Evolutionary conservation across 768 basidiomycete species (phyloP), one percentile per base, ranked within the genome.

Genomic region (Dioszegia aurantiaca): DNA sequence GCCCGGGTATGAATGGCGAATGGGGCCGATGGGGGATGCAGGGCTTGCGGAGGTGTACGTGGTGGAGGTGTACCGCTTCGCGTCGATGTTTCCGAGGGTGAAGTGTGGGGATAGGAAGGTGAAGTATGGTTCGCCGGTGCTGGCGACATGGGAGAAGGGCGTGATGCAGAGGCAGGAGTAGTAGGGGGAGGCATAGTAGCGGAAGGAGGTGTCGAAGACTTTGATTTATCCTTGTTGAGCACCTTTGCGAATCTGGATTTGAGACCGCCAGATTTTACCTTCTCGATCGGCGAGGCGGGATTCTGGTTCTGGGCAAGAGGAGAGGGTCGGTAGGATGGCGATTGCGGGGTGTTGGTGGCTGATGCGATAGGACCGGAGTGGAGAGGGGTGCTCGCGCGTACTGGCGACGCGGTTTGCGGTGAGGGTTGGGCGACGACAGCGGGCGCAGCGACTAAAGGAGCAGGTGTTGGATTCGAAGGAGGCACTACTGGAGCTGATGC

Each of bases 161-260:
- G 33, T 41, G 51, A 24, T 37, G 46, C 16, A 14, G 58, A 33
- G n/a, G 52, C 21, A 30, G 61, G 42, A 33, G 55, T 28, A 39
- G 39, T 31, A 54, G 64, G 45, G 49, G 60, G 21, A 6, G 63
- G 51, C 44, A 61, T 54, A 41, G n/a, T n/a, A n/a, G 62, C 64
- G n/a, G 49, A 61, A 28, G 58, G 42, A 17, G 57, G 55, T 45
- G 56, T 47, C 44, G 60, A 46, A 33, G 64, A 44, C 21, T 71
- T 65, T 37, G 62, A 14, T 23, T 53, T 53, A 28, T 53, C 51
- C 26, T 40, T 69, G 30, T 67, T 66, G 8, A 89, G 80, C 4
- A 86, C 88, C 27, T 88, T 84, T 40, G 87, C 84, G 39, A 90
- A 80, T 56, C 84, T 83, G 65, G 84, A 85, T 73, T 90, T 91